These are phyloP conservation scores for Aegle marmelos DNA, from an alignment of 345 rosid species.

Conservation along the genomic window DNA sequence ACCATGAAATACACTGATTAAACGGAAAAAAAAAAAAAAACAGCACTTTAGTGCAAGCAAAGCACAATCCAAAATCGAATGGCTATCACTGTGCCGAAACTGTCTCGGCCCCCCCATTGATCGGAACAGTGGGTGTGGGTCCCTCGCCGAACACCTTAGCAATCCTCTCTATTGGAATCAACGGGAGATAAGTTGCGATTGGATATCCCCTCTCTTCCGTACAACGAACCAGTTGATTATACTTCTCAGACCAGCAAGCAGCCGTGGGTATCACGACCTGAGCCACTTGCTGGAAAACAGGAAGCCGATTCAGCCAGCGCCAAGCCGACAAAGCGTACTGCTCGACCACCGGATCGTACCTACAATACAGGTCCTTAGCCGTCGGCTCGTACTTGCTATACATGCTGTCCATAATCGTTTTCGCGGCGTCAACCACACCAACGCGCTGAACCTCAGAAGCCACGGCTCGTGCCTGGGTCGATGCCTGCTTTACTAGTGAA, in stretches of 20 bases:
- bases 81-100: background rate
- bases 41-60: background rate
- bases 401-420: constrained; percentile 30
- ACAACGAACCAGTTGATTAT: constrained; percentile 45
- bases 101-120: constrained; percentile 11
- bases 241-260: constrained; percentile 68
- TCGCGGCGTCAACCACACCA: constrained; percentile 50
- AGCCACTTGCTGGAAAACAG: constrained; percentile 56
- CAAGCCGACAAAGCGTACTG: constrained; percentile 49
- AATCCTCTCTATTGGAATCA: constrained; percentile 62
- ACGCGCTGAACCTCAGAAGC: constrained; percentile 59
- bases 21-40: no score
- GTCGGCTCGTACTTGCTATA: constrained; percentile 44
- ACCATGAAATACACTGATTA: background rate
- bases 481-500: constrained; percentile 56
- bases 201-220: constrained; percentile 42
- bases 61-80: background rate
- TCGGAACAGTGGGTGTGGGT: background rate
- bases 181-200: constrained; percentile 45
- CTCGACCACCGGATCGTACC: constrained; percentile 61
- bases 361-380: constrained; percentile 40
- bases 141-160: constrained; percentile 41
- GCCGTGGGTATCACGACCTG: constrained; percentile 50
- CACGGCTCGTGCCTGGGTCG: constrained; percentile 48
- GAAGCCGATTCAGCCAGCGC: constrained; percentile 49